A percentile compares a stretch with the other conserved stretches of the same genome.
phyloP scores from a whole-genome alignment of 129 eudicot genomes.

The Saposhnikovia divaricata region DNA sequence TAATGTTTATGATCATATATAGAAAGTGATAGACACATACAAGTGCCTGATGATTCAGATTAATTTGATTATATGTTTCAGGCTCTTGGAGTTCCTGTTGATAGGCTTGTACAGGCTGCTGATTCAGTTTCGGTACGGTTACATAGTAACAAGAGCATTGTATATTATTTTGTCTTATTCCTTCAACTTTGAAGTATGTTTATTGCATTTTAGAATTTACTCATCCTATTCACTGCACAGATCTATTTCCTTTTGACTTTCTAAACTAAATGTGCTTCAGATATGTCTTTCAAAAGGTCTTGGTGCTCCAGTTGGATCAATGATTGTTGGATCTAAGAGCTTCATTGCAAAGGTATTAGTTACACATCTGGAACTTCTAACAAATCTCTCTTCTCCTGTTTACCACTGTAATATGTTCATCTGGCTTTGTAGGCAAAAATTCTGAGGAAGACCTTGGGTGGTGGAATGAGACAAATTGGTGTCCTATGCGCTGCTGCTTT shows the following conservation, averaged over 20 bases:
- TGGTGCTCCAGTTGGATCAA: slow-evolving; percentile 94
- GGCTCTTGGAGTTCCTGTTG: slow-evolving; percentile 96
- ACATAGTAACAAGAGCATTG: background rate
- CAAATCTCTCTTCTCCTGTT: background rate
- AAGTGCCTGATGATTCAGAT: background rate
- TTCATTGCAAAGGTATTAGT: slow-evolving; percentile 68
- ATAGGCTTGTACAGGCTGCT: slow-evolving; percentile 93
- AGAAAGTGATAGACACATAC: background rate
- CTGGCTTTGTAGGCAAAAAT: slow-evolving; percentile 54
- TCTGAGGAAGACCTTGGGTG: slow-evolving; percentile 90
- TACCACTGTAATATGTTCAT: background rate
- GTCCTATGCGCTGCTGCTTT: slow-evolving; percentile 93
- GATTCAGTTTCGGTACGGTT: slow-evolving; percentile 82
- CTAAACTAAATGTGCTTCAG: slow-evolving; percentile 23
- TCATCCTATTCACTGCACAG: background rate
- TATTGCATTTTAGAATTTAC: background rate
- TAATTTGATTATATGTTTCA: slow-evolving; percentile 21
- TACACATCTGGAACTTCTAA: background rate
- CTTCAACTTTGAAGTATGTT: slow-evolving; percentile 2
- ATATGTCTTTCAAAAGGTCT: slow-evolving; percentile 93
- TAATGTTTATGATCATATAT: background rate
- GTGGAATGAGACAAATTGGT: slow-evolving; percentile 97
- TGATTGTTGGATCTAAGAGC: slow-evolving; percentile 70
- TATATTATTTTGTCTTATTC: background rate
- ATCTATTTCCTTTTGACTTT: background rate